A percentile compares a stretch with the other conserved stretches of the same genome.
phyloP scores from a whole-genome alignment of 2,329 filamentous ascomycete species.

The Paracoccidioides lutzii region DNA sequence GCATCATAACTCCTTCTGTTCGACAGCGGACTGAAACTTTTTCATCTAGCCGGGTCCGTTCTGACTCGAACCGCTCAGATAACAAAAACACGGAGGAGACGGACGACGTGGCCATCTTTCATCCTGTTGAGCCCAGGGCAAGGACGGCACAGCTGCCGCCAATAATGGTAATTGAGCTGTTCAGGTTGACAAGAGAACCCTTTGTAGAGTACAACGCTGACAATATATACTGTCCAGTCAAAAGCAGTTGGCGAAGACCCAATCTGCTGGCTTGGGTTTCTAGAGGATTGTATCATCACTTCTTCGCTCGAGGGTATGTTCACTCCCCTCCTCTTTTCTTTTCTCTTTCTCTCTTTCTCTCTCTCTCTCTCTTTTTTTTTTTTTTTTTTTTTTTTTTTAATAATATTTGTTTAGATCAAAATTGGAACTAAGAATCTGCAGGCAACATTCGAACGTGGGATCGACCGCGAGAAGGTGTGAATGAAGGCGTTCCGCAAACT shows the following conservation, averaged over 20 bases:
- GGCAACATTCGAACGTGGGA: conserved; percentile 66
- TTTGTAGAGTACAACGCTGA: not conserved
- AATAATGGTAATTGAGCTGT: conserved; percentile 54
- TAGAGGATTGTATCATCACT: conserved; percentile 83
- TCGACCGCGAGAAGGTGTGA: conserved; percentile 41
- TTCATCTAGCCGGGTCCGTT: conserved; percentile 48
- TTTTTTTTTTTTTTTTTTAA: not conserved
- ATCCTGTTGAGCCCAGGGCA: conserved; percentile 73
- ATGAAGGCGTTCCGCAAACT: conserved; percentile 21
- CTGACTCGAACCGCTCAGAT: conserved; percentile 54
- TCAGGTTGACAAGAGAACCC: not conserved
- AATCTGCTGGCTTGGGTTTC: conserved; percentile 82
- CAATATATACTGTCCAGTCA: conserved; percentile 42
- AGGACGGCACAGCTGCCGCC: conserved; percentile 78
- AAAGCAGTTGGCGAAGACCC: conserved; percentile 79
- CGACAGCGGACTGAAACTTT: conserved; percentile 52
- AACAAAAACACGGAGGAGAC: conserved; percentile 28
- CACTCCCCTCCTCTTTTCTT: not conserved
- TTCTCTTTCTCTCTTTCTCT: not conserved
- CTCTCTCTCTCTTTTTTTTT: conserved; percentile 34
- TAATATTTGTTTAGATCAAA: not conserved
- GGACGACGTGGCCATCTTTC: conserved; percentile 51
- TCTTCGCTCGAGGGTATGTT: conserved; percentile 75
- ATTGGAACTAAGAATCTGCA: conserved; percentile 24
- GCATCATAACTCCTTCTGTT: conserved; percentile 31